A percentile compares a stretch with the other conserved stretches of the same genome.
Conservation (phyloP, 1,284 basidiomycete genomes). For the Athelia sp. region DNA sequence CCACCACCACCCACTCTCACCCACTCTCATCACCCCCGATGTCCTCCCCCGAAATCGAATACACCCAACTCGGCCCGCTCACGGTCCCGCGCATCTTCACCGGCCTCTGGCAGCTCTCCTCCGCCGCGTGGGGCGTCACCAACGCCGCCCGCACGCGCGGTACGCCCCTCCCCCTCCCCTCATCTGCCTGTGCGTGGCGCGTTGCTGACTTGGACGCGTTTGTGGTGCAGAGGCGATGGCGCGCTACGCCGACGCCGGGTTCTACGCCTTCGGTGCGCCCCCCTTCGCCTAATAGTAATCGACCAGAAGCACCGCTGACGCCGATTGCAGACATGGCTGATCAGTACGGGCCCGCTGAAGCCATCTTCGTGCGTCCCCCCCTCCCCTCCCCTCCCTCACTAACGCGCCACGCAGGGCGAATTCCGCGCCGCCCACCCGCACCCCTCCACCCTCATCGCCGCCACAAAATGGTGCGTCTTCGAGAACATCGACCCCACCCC, state of each 20-base stretch:
- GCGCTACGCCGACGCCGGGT: neutral
- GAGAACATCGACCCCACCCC: conserved; percentile 47
- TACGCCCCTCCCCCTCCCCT: conserved; percentile 24
- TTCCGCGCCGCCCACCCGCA: conserved; percentile 45
- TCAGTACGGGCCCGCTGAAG: conserved; percentile 77
- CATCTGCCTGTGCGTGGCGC: conserved; percentile 2
- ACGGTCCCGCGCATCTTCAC: conserved; percentile 64
- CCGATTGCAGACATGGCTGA: conserved; percentile 46
- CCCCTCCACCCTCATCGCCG: conserved; percentile 46
- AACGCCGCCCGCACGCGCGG: conserved; percentile 64
- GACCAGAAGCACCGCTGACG: neutral
- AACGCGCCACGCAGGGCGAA: conserved; percentile 50
- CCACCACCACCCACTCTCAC: no score
- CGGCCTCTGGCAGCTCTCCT: conserved; percentile 80
- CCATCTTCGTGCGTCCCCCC: conserved; percentile 57
- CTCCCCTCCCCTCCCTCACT: neutral
- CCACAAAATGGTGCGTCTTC: conserved; percentile 83
- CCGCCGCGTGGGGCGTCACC: conserved; percentile 78
- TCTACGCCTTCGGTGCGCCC: no score
- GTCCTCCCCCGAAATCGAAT: no score
- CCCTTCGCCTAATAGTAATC: no score
- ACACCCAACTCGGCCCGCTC: conserved; percentile 47
- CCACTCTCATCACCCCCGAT: no score
- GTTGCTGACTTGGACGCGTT: neutral
- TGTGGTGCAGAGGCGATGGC: conserved; percentile 31